Conservation (phyloP, 371 early-diverging fungal genomes). For the Phascolomyces articulosus region DNA sequence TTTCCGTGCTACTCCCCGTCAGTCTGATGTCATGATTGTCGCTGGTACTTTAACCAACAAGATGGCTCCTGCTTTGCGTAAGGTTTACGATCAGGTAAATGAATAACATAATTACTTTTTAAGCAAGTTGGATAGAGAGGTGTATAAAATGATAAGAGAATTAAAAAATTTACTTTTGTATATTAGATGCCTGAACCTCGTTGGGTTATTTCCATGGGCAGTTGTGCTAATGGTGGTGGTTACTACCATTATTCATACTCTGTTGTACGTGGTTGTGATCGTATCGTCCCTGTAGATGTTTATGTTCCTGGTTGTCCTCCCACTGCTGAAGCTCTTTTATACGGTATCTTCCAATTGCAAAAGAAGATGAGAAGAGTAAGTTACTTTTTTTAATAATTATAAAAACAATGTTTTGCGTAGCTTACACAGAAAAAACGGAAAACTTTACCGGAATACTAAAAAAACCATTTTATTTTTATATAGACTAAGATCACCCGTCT, state of each 20-base stretch:
- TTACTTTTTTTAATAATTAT: neutral
- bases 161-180: neutral
- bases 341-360: conserved; percentile 96
- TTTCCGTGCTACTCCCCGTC: conserved; percentile 97
- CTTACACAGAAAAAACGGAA: neutral
- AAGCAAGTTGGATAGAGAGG: neutral
- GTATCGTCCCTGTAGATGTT: conserved; percentile 96
- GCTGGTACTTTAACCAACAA: conserved; percentile 98
- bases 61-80: conserved; percentile 97
- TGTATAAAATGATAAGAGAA: neutral
- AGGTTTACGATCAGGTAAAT: conserved; percentile 93
- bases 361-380: conserved; percentile 91
- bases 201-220: conserved; percentile 99
- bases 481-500: conserved; percentile 59
- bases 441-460: neutral
- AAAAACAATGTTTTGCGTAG: no score
- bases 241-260: conserved; percentile 98
- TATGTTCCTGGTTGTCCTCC: conserved; percentile 99
- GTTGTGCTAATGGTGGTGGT: conserved; percentile 97
- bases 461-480: neutral
- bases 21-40: conserved; percentile 99
- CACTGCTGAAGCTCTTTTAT: conserved; percentile 95
- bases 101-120: no score
- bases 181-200: conserved; percentile 94
- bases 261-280: conserved; percentile 94